A percentile compares a stretch with the other conserved stretches of the same genome.
Evolutionary conservation across 805 yeast species (phyloP).

Genomic region (Candida broadrunensis): DNA sequence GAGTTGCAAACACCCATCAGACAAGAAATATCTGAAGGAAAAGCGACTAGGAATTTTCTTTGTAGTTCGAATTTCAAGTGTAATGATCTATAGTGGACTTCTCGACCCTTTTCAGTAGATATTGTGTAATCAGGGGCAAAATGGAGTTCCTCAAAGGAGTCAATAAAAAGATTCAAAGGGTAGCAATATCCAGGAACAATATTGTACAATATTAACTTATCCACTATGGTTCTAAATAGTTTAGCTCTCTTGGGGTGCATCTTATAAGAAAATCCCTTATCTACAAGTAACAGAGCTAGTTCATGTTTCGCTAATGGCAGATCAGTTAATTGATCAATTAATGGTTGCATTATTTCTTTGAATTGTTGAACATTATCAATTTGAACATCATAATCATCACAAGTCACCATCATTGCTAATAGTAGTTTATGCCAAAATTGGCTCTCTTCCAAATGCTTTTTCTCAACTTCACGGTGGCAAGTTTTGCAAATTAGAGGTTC

Average conservation of each 20-base stretch:
- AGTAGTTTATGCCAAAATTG: not conserved
- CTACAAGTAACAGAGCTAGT: not conserved
- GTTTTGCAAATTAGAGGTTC: not conserved
- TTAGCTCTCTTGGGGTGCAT: not conserved
- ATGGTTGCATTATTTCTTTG: not conserved
- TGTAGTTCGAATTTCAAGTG: not conserved
- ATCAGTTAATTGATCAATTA: not conserved
- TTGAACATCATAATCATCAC: not conserved
- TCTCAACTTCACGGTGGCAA: not conserved
- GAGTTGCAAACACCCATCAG: not conserved
- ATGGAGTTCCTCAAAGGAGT: not conserved
- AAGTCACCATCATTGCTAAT: not conserved
- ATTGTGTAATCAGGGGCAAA: not conserved
- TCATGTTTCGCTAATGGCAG: not conserved
- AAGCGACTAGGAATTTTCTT: not conserved
- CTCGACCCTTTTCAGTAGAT: not conserved
- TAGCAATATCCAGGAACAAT: slow-evolving; percentile 9
- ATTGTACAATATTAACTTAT: not conserved
- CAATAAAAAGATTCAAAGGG: slow-evolving; percentile 5
- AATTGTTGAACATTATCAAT: not conserved
- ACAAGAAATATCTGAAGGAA: slow-evolving; percentile 1
- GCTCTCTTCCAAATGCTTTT: not conserved
- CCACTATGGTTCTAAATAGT: not conserved
- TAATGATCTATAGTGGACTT: not conserved
- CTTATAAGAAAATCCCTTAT: not conserved